phyloP scores from a whole-genome alignment of 148 eudicot genomes.

The Drosera capensis region DNA sequence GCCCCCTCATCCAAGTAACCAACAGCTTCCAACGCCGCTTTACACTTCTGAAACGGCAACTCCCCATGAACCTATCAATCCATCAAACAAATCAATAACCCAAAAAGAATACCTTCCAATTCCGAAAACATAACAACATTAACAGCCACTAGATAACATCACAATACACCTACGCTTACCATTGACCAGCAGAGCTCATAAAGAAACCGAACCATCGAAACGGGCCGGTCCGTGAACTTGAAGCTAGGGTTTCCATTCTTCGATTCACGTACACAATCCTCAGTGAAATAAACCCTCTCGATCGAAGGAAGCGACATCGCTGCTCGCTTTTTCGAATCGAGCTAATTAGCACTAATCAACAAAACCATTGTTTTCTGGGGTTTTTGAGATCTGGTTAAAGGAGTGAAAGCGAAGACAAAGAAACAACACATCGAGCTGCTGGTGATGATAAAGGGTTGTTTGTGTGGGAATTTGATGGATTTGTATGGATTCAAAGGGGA shows the following conservation, averaged over 20 bases:
- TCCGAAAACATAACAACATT: background rate
- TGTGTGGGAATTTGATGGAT: too few relatives aligned
- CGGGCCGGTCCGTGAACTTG: constrained; percentile 36
- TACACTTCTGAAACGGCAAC: constrained; percentile 80
- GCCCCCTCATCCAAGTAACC: constrained; percentile 39
- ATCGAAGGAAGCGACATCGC: constrained; percentile 54
- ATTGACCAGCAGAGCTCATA: constrained; percentile 67
- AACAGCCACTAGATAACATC: background rate
- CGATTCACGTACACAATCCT: constrained; percentile 50
- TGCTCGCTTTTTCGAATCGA: too few relatives aligned
- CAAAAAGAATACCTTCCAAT: background rate
- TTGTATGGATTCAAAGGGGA: too few relatives aligned
- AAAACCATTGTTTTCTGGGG: too few relatives aligned
- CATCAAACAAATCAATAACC: background rate
- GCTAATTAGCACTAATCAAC: too few relatives aligned
- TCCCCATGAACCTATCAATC: constrained; percentile 51
- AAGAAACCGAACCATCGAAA: constrained; percentile 51
- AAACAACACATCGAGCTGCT: too few relatives aligned
- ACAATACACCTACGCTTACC: constrained; percentile 15
- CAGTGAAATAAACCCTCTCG: constrained; percentile 40
- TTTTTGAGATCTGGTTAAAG: too few relatives aligned
- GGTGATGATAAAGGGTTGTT: too few relatives aligned
- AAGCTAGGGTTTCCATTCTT: constrained; percentile 48
- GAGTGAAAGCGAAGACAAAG: too few relatives aligned
- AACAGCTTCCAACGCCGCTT: constrained; percentile 66